A percentile compares a stretch with the other conserved stretches of the same genome.
These are phyloP conservation scores for Voacanga thouarsii DNA, from an alignment of 257 asterid genomes.

Conservation along the genomic window DNA sequence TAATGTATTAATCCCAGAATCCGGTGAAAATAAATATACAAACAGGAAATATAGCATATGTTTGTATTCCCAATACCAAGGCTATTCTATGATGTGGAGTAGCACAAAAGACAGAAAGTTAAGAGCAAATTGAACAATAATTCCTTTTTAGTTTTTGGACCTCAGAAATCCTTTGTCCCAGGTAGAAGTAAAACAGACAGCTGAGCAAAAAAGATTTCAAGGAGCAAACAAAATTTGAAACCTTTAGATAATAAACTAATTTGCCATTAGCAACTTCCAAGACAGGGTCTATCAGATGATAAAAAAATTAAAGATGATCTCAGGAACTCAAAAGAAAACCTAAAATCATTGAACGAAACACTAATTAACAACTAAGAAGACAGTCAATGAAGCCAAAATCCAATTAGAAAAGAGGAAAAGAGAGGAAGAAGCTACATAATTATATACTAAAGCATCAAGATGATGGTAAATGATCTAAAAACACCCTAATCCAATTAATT, in stretches of 20 bases:
- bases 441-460: no score
- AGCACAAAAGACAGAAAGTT: not conserved
- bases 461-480: no score
- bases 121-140: not conserved
- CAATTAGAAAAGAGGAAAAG: no score
- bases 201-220: not conserved
- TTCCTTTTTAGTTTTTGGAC: no score
- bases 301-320: not conserved
- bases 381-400: no score
- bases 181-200: no score
- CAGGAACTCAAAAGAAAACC: not conserved
- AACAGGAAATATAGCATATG: not conserved
- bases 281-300: no score
- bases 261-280: constrained; percentile 14
- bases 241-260: not conserved
- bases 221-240: not conserved
- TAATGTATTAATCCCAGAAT: not conserved
- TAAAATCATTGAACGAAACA: no score
- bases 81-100: not conserved
- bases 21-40: not conserved
- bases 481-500: no score
- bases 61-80: not conserved
- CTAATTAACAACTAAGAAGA: no score
- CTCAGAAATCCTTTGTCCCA: no score
- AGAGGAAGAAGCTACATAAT: no score